Percentiles rank a stretch among this genome's conserved stretches.
These are phyloP conservation scores for Sporothrix brunneoviolacea DNA, from an alignment of 2,329 filamentous ascomycete species.

Conservation along the genomic window DNA sequence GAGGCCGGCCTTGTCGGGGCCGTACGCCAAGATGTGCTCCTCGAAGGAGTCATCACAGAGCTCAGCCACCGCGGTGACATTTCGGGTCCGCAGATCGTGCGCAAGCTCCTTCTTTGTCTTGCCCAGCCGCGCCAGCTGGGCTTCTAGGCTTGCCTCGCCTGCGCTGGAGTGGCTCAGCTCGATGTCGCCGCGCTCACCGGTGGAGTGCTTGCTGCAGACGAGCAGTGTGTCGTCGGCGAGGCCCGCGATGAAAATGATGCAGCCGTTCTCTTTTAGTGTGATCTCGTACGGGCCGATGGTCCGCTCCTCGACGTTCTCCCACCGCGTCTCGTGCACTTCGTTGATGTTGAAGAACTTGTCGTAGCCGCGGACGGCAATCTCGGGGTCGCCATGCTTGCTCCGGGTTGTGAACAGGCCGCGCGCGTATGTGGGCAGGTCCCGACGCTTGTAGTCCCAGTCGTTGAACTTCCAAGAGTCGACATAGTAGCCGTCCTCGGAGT, in stretches of 20 bases:
- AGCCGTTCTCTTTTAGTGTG: constrained; percentile 98
- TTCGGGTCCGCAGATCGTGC: constrained; percentile 65
- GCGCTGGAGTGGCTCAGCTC: constrained; percentile 75
- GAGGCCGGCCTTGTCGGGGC: constrained; percentile 72
- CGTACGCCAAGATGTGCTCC: constrained; percentile 91
- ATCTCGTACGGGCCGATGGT: constrained; percentile 89
- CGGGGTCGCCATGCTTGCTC: constrained; percentile 54
- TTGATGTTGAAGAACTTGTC: constrained; percentile 98
- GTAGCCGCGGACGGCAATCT: constrained; percentile 86
- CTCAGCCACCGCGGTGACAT: constrained; percentile 91
- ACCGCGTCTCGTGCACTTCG: constrained; percentile 75
- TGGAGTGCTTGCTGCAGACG: constrained; percentile 99
- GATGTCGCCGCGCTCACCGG: constrained; percentile 66
- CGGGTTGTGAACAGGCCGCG: constrained; percentile 84
- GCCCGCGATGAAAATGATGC: constrained; percentile 94
- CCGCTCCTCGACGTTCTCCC: constrained; percentile 67
- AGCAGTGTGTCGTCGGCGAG: constrained; percentile 82
- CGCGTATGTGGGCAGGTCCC: constrained; percentile 81
- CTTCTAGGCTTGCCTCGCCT: constrained; percentile 75
- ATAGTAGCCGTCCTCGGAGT: constrained; percentile 54
- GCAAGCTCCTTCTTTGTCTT: constrained; percentile 76
- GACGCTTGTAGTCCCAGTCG: constrained; percentile 93
- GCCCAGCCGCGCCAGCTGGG: constrained; percentile 69
- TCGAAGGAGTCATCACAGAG: constrained; percentile 95
- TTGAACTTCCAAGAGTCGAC: constrained; percentile 91